A percentile compares a stretch with the other conserved stretches of the same genome.
These are phyloP conservation scores for Ustilago curta DNA, from an alignment of 1,284 basidiomycete genomes.

Conservation along the genomic window DNA sequence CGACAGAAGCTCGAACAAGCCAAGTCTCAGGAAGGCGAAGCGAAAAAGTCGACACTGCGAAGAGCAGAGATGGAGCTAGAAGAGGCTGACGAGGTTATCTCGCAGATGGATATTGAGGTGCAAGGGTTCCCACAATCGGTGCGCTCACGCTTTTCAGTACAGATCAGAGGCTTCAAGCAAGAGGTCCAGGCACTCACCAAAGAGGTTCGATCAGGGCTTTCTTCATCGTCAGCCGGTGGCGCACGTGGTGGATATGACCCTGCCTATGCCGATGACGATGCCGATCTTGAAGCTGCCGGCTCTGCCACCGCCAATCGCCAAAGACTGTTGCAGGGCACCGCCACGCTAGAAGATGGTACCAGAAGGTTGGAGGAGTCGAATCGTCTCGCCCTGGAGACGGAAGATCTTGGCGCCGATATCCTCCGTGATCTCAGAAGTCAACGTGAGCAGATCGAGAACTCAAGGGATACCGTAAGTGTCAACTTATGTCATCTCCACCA, in stretches of 20 bases:
- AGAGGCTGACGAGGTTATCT: slow-evolving; percentile 93
- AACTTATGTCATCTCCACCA: background rate
- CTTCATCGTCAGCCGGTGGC: slow-evolving; percentile 20
- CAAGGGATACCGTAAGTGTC: slow-evolving; percentile 82
- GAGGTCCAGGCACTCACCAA: slow-evolving; percentile 57
- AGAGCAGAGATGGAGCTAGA: slow-evolving; percentile 94
- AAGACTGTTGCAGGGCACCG: slow-evolving; percentile 68
- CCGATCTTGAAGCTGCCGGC: slow-evolving; percentile 51
- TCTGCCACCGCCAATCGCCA: slow-evolving; percentile 70
- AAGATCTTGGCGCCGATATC: slow-evolving; percentile 93
- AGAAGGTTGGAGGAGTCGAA: slow-evolving; percentile 89
- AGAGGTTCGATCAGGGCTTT: slow-evolving; percentile 37
- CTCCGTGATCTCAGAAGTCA: slow-evolving; percentile 85
- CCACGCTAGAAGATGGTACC: slow-evolving; percentile 70
- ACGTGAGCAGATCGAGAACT: slow-evolving; percentile 94
- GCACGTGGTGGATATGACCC: slow-evolving; percentile 23
- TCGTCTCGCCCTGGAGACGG: slow-evolving; percentile 92
- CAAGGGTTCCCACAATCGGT: slow-evolving; percentile 84
- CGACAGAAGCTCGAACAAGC: slow-evolving; percentile 48
- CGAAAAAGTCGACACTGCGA: slow-evolving; percentile 83
- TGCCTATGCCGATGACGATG: slow-evolving; percentile 41
- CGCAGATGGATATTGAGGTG: slow-evolving; percentile 99
- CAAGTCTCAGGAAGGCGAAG: slow-evolving; percentile 73
- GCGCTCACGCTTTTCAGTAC: slow-evolving; percentile 53
- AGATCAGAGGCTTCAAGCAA: slow-evolving; percentile 56